These are phyloP conservation scores for Colletotrichum lupini DNA, from an alignment of 2,329 filamentous ascomycete genomes.

Conservation along the genomic window DNA sequence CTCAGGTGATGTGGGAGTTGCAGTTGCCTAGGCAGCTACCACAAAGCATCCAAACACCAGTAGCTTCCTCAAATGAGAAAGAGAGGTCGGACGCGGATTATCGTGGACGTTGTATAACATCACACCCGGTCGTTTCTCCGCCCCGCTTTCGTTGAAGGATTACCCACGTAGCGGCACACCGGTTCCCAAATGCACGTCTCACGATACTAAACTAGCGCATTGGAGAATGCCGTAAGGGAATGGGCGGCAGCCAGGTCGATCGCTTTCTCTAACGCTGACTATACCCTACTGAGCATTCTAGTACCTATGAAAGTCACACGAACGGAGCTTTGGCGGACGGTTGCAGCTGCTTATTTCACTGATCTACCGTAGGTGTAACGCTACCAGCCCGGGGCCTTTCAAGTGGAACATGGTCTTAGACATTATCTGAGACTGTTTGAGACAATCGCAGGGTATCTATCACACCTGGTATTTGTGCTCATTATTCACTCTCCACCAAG, in stretches of 20 bases:
- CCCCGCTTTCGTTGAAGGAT: neutral
- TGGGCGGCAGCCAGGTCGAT: neutral
- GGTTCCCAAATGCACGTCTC: neutral
- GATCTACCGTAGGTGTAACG: neutral
- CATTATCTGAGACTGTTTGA: conserved; percentile 24
- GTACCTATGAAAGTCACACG: neutral
- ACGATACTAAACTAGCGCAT: neutral
- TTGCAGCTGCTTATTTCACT: conserved; percentile 17
- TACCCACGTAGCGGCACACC: neutral
- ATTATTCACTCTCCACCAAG: neutral
- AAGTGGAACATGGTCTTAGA: conserved; percentile 13
- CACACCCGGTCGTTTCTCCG: neutral
- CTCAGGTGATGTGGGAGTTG: neutral
- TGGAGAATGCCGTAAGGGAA: neutral
- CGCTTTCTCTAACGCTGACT: neutral
- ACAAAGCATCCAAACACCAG: neutral
- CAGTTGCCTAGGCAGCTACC: neutral
- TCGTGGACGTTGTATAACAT: neutral
- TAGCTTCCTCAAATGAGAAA: neutral
- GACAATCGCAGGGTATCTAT: neutral
- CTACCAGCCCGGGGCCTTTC: neutral
- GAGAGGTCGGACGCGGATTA: neutral
- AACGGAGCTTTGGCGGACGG: conserved; percentile 7
- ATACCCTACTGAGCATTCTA: no score
- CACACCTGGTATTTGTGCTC: neutral